A percentile compares a stretch with the other conserved stretches of the same genome.
These are phyloP conservation scores for Musa troglodytarum DNA, from an alignment of 176 grass and related monocot species.

Conservation along the genomic window DNA sequence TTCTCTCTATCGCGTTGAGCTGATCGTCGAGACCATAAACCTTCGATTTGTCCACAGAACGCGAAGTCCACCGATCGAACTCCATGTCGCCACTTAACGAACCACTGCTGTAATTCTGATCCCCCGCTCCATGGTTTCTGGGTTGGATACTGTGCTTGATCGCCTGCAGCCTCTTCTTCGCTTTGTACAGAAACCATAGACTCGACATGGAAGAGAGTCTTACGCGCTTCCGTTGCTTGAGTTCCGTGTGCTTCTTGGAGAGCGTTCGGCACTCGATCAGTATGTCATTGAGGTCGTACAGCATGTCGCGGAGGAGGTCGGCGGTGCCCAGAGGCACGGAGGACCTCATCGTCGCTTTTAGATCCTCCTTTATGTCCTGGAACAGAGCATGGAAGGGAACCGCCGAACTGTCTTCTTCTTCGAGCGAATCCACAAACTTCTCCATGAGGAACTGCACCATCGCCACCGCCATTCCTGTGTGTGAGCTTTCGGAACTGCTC, in stretches of 20 bases:
- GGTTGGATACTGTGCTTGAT: constrained; percentile 16
- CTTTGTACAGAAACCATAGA: constrained; percentile 14
- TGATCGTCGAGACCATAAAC: too few relatives aligned
- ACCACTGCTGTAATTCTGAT: constrained; percentile 18
- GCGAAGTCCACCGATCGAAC: too few relatives aligned
- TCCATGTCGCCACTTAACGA: too few relatives aligned
- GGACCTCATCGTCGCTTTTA: too few relatives aligned
- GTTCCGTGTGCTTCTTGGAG: background rate
- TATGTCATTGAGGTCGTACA: constrained; percentile 44
- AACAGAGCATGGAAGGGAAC: constrained; percentile 34
- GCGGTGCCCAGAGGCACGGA: constrained; percentile 18
- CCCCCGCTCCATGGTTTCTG: constrained; percentile 16
- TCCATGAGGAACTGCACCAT: constrained; percentile 33
- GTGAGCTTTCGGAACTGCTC: too few relatives aligned
- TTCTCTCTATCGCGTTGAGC: constrained; percentile 25
- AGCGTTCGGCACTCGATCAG: constrained; percentile 30
- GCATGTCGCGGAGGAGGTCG: constrained; percentile 36
- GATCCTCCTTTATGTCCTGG: background rate
- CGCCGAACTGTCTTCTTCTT: constrained; percentile 16
- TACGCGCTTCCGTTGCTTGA: background rate
- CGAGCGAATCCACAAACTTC: constrained; percentile 31
- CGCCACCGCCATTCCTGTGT: constrained; percentile 21
- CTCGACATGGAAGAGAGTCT: background rate
- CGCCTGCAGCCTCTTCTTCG: constrained; percentile 20
- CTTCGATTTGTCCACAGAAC: too few relatives aligned